Evolutionary conservation across 2,329 filamentous ascomycete genomes (phyloP).

Genomic region (Helicocarpus griseus): DNA sequence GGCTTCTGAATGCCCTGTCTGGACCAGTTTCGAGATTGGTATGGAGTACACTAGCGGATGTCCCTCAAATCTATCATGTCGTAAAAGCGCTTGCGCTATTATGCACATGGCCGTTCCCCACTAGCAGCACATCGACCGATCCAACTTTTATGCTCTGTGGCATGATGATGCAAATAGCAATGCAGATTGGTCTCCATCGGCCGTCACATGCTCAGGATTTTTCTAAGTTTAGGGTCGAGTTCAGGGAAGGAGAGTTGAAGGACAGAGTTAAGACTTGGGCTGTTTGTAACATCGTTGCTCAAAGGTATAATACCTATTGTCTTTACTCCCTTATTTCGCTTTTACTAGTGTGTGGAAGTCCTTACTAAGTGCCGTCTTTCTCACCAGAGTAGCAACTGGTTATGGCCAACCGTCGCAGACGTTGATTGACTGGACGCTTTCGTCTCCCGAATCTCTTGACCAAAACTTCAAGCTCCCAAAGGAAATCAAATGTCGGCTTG

Average conservation of each 20-base stretch:
- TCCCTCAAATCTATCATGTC: slow-evolving; percentile 55
- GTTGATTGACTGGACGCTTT: slow-evolving; percentile 50
- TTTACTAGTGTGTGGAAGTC: background rate
- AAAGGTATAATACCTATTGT: slow-evolving; percentile 39
- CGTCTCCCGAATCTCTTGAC: slow-evolving; percentile 33
- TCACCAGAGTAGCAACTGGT: slow-evolving; percentile 52
- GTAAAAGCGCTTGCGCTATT: slow-evolving; percentile 55
- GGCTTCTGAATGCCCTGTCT: slow-evolving; percentile 43
- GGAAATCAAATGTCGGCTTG: slow-evolving; percentile 42
- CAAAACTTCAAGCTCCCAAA: slow-evolving; percentile 41
- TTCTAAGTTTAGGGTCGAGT: slow-evolving; percentile 41
- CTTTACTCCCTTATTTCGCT: background rate
- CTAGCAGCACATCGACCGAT: slow-evolving; percentile 53
- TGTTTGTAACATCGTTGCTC: slow-evolving; percentile 57
- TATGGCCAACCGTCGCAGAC: slow-evolving; percentile 57
- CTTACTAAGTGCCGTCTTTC: slow-evolving; percentile 7
- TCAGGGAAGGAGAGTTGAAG: slow-evolving; percentile 53
- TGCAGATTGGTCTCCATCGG: slow-evolving; percentile 56
- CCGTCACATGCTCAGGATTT: slow-evolving; percentile 53
- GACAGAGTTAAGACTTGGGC: slow-evolving; percentile 60
- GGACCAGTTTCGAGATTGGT: slow-evolving; percentile 48
- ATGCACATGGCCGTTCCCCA: slow-evolving; percentile 57
- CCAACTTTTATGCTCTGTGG: slow-evolving; percentile 57
- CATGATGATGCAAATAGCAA: slow-evolving; percentile 59
- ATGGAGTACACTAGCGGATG: slow-evolving; percentile 52